Conservation (phyloP, 805 yeast genomes). For the Yamadazyma scolyti region DNA sequence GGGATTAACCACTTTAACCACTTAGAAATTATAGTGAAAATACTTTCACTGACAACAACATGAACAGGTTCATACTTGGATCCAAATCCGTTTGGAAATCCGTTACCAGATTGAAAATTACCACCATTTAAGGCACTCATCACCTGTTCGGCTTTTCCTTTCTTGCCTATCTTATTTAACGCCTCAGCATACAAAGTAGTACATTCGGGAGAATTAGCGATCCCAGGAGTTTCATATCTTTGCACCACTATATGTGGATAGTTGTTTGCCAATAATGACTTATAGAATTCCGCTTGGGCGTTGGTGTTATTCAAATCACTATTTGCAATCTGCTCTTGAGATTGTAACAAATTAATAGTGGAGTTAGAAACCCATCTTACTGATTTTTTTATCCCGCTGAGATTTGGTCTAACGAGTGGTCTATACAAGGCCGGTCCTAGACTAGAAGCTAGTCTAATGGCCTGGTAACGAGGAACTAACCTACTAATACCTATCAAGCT, state of each 20-base stretch:
- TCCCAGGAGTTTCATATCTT: slow-evolving; percentile 91
- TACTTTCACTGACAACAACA: slow-evolving; percentile 87
- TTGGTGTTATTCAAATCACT: slow-evolving; percentile 61
- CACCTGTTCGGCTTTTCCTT: slow-evolving; percentile 71
- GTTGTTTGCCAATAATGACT: slow-evolving; percentile 65
- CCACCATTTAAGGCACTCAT: slow-evolving; percentile 12
- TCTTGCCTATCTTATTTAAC: slow-evolving; percentile 69
- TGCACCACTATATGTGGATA: slow-evolving; percentile 97
- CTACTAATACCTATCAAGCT: too few species aligned
- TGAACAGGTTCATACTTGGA: slow-evolving; percentile 81
- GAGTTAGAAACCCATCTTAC: slow-evolving; percentile 10
- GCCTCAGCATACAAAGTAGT: slow-evolving; percentile 79
- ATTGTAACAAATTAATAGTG: slow-evolving; percentile 23
- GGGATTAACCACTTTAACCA: slow-evolving; percentile 90
- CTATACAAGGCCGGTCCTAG: too few species aligned
- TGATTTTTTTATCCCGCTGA: too few species aligned
- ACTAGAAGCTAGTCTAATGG: too few species aligned
- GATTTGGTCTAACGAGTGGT: too few species aligned
- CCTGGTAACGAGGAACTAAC: too few species aligned
- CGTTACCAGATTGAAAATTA: slow-evolving; percentile 1
- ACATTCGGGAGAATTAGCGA: slow-evolving; percentile 78
- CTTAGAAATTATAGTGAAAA: slow-evolving; percentile 70
- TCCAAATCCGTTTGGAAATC: slow-evolving; percentile 45
- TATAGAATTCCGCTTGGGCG: slow-evolving; percentile 82
- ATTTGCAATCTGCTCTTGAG: slow-evolving; percentile 84